Conservation (phyloP, 768 basidiomycete species). For the Hydnomerulius pinastri region DNA sequence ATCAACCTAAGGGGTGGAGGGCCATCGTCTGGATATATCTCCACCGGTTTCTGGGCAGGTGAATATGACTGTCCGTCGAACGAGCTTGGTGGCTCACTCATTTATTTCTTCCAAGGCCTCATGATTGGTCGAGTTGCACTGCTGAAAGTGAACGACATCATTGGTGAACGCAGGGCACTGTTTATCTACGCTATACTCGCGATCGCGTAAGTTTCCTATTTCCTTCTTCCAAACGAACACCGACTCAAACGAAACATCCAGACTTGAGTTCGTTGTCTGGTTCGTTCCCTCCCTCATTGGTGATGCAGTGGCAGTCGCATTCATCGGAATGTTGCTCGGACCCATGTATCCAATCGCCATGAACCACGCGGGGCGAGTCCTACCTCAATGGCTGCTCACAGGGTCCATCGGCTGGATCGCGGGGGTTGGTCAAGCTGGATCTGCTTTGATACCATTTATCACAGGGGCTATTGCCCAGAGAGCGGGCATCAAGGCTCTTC, state of each 20-base stretch:
- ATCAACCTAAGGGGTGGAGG: constrained; percentile 45
- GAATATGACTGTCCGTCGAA: background rate
- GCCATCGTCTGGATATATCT: constrained; percentile 47
- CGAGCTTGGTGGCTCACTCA: background rate
- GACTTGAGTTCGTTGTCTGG: constrained; percentile 71
- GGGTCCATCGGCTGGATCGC: constrained; percentile 52
- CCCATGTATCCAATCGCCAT: constrained; percentile 68
- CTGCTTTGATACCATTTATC: constrained; percentile 53
- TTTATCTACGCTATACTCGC: constrained; percentile 32
- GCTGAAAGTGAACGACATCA: constrained; percentile 32
- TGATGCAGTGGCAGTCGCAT: constrained; percentile 60
- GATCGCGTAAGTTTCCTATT: constrained; percentile 24
- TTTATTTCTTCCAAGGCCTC: no score
- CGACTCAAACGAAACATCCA: constrained; percentile 19
- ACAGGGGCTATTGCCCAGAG: constrained; percentile 46
- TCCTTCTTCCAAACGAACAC: background rate
- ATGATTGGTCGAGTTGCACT: constrained; percentile 31
- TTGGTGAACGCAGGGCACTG: constrained; percentile 33
- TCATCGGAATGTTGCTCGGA: constrained; percentile 70
- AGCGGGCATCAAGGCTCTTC: constrained; percentile 45
- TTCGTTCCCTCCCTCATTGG: constrained; percentile 65
- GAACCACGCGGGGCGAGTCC: constrained; percentile 35
- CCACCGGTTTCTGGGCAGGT: constrained; percentile 40
- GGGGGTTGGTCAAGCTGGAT: constrained; percentile 52
- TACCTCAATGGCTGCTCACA: constrained; percentile 38